phyloP scores from a whole-genome alignment of 805 yeast genomes.

The Kuraishia piskuri region DNA sequence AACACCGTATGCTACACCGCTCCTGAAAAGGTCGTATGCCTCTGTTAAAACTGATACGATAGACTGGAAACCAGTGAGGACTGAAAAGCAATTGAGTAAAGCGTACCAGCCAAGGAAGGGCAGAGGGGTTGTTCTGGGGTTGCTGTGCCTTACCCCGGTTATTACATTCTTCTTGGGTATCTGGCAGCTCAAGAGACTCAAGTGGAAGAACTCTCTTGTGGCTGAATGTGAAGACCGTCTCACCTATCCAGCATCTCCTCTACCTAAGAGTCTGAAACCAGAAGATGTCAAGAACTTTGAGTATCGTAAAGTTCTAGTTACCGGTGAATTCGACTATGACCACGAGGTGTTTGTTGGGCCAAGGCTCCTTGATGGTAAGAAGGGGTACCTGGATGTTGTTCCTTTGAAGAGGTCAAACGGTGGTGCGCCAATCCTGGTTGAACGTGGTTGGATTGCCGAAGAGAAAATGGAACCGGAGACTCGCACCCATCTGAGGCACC shows the following conservation, averaged over 20 bases:
- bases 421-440: conserved; percentile 71
- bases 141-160: conserved; percentile 73
- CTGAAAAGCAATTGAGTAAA: conserved; percentile 30
- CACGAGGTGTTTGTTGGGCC: conserved; percentile 94
- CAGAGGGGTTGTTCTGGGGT: conserved; percentile 20
- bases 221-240: conserved; percentile 77
- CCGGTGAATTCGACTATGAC: conserved; percentile 74
- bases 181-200: conserved; percentile 83
- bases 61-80: conserved; percentile 77
- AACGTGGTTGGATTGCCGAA: conserved; percentile 87
- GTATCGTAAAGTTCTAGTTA: conserved; percentile 67
- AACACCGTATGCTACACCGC: not conserved
- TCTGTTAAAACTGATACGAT: conserved; percentile 57
- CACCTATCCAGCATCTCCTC: conserved; percentile 59
- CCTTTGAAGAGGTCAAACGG: conserved; percentile 74
- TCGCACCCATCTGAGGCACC: conserved; percentile 47
- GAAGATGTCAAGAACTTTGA: conserved; percentile 67
- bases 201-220: conserved; percentile 83
- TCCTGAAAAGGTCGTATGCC: conserved; percentile 13
- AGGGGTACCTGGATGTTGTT: conserved; percentile 74
- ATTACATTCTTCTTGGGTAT: conserved; percentile 80
- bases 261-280: conserved; percentile 62
- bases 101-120: conserved; percentile 13
- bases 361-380: conserved; percentile 56
- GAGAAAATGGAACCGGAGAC: conserved; percentile 48